A percentile compares a stretch with the other conserved stretches of the same genome.
phyloP scores from a whole-genome alignment of 495 filamentous ascomycete genomes.

The Xeromyces bisporus region DNA sequence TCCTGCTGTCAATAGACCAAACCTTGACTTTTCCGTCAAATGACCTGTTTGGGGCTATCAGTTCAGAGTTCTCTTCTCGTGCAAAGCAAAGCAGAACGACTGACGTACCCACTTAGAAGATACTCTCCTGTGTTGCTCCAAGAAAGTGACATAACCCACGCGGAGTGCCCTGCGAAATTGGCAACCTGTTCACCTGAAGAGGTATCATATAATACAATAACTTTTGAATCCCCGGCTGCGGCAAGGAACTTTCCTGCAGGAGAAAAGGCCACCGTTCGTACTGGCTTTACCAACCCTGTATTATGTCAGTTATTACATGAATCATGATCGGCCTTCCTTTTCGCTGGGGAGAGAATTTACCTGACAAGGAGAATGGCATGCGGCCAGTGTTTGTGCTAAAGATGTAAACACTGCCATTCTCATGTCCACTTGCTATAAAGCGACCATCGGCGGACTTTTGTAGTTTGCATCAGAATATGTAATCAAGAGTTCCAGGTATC shows the following conservation, averaged over 20 bases:
- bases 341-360: conserved; percentile 38
- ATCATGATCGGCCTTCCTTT: not conserved
- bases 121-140: conserved; percentile 94
- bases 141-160: conserved; percentile 77
- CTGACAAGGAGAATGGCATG: conserved; percentile 69
- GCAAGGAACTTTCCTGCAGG: conserved; percentile 71
- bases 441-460: conserved; percentile 53
- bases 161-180: conserved; percentile 59
- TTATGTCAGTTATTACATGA: conserved; percentile 2
- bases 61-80: not conserved
- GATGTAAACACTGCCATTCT: conserved; percentile 85
- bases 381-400: conserved; percentile 83
- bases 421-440: conserved; percentile 80
- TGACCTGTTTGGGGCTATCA: conserved; percentile 27
- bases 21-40: conserved; percentile 90
- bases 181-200: conserved; percentile 81
- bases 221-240: conserved; percentile 75
- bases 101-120: conserved; percentile 59
- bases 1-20: conserved; percentile 68
- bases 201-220: conserved; percentile 86
- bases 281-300: conserved; percentile 65
- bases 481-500: not conserved
- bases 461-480: conserved; percentile 2
- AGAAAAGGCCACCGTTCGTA: conserved; percentile 72
- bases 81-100: not conserved